Evolutionary conservation across 2,329 filamentous ascomycete genomes (phyloP).

Genomic region (Zymoseptoria tritici): DNA sequence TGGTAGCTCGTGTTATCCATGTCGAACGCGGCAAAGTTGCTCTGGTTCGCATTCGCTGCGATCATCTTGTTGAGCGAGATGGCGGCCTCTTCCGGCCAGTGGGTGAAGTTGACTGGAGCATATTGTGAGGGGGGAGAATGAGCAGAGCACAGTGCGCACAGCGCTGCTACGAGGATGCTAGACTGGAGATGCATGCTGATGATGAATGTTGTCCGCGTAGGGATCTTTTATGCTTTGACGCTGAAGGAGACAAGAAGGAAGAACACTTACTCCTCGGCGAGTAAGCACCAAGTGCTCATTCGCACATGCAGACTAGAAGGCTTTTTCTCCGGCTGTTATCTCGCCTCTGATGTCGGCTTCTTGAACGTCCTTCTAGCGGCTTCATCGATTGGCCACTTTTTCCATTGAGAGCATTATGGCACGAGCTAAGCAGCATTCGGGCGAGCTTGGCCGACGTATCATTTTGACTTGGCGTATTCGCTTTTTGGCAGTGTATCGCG

Average conservation of each 20-base stretch:
- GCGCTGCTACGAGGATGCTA: background rate
- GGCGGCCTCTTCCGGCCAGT: constrained; percentile 15
- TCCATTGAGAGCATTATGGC: background rate
- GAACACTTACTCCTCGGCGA: background rate
- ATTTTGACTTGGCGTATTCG: background rate
- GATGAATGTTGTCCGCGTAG: background rate
- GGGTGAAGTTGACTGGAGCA: constrained; percentile 1
- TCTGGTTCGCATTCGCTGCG: constrained; percentile 13
- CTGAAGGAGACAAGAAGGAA: background rate
- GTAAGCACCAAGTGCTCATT: background rate
- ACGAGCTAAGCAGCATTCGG: background rate
- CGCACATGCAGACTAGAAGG: background rate
- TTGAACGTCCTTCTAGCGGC: background rate
- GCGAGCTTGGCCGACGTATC: background rate
- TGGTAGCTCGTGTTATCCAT: constrained; percentile 43
- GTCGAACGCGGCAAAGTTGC: constrained; percentile 26
- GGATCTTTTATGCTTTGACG: background rate
- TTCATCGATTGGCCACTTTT: background rate
- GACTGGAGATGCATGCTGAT: background rate
- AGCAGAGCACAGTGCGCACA: background rate
- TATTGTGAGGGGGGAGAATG: background rate
- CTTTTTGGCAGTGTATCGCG: background rate
- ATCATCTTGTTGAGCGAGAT: constrained; percentile 13
- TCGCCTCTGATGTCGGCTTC: background rate
- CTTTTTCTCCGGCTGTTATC: background rate